Conservation (phyloP, 768 basidiomycete species). For the Gautieria morchelliformis region DNA sequence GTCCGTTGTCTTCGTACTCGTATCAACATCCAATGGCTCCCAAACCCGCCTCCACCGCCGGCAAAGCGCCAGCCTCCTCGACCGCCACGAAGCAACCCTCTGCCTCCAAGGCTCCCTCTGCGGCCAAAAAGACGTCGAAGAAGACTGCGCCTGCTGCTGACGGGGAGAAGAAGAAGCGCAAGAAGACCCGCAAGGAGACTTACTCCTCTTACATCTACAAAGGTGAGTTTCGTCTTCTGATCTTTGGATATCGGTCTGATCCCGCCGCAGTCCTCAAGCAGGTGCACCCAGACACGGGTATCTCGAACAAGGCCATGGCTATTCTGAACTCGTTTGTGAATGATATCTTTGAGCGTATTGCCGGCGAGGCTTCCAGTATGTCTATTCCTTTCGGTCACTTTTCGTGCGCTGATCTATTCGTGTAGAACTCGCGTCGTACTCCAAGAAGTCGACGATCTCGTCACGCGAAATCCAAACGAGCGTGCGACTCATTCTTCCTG, state of each 20-base stretch:
- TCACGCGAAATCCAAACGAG: conserved; percentile 97
- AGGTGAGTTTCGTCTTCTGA: conserved; percentile 34
- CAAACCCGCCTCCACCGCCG: conserved; percentile 31
- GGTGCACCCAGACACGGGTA: conserved; percentile 97
- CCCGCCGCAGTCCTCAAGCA: conserved; percentile 72
- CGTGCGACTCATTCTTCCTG: conserved; percentile 90
- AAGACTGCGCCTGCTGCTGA: conserved; percentile 39
- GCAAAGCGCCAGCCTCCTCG: conserved; percentile 50
- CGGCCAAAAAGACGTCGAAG: conserved; percentile 47
- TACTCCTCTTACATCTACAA: conserved; percentile 96
- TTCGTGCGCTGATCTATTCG: neutral
- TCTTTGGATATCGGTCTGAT: neutral
- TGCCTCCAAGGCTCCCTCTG: conserved; percentile 51
- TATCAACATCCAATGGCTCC: conserved; percentile 18
- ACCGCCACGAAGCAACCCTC: conserved; percentile 32
- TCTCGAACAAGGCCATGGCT: conserved; percentile 95
- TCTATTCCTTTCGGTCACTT: conserved; percentile 6
- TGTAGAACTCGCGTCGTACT: conserved; percentile 90
- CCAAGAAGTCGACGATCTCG: conserved; percentile 98
- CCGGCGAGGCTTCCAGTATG: conserved; percentile 80
- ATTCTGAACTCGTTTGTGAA: conserved; percentile 91
- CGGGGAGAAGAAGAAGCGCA: conserved; percentile 81
- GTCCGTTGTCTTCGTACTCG: neutral
- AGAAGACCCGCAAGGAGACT: conserved; percentile 84
- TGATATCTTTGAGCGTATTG: conserved; percentile 90